Conservation (phyloP, 257 asterid species). For the Lycium barbarum region DNA sequence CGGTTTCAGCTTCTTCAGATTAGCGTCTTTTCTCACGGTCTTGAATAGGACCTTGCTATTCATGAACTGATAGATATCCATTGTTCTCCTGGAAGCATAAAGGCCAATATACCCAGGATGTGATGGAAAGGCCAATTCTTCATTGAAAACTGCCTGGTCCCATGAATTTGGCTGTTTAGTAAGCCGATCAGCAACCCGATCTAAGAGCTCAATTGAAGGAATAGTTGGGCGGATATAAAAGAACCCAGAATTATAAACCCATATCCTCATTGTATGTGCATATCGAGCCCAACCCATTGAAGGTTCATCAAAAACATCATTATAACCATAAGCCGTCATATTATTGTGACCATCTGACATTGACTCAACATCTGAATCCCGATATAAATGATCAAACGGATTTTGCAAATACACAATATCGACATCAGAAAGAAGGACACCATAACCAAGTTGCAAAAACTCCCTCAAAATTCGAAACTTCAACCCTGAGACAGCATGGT, state of each 20-base stretch:
- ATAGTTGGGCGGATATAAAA: slow-evolving; percentile 40
- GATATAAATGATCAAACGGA: slow-evolving; percentile 41
- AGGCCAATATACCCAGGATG: slow-evolving; percentile 43
- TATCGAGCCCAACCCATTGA: slow-evolving; percentile 46
- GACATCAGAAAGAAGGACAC: slow-evolving; percentile 41
- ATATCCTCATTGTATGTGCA: slow-evolving; percentile 44
- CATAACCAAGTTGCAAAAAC: slow-evolving; percentile 41
- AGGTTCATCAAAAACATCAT: slow-evolving; percentile 43
- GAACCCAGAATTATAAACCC: slow-evolving; percentile 45
- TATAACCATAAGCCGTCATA: slow-evolving; percentile 41
- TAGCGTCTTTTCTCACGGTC: slow-evolving; percentile 35
- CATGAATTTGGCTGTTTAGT: slow-evolving; percentile 33
- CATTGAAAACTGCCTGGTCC: slow-evolving; percentile 47
- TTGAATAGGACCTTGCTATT: slow-evolving; percentile 46
- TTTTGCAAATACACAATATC: slow-evolving; percentile 41
- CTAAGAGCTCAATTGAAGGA: slow-evolving; percentile 42
- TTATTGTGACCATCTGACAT: slow-evolving; percentile 42
- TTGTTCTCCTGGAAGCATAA: slow-evolving; percentile 42
- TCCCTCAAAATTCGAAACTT: slow-evolving; percentile 40
- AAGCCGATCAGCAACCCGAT: slow-evolving; percentile 44
- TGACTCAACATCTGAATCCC: slow-evolving; percentile 45
- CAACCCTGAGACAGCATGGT: slow-evolving; percentile 42
- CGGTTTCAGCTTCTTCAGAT: slow-evolving; percentile 41
- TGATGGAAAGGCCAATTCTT: slow-evolving; percentile 40
- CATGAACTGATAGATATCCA: slow-evolving; percentile 44